These are phyloP conservation scores for Ilyonectria destructans DNA, from an alignment of 2,329 filamentous ascomycete species.

Conservation along the genomic window DNA sequence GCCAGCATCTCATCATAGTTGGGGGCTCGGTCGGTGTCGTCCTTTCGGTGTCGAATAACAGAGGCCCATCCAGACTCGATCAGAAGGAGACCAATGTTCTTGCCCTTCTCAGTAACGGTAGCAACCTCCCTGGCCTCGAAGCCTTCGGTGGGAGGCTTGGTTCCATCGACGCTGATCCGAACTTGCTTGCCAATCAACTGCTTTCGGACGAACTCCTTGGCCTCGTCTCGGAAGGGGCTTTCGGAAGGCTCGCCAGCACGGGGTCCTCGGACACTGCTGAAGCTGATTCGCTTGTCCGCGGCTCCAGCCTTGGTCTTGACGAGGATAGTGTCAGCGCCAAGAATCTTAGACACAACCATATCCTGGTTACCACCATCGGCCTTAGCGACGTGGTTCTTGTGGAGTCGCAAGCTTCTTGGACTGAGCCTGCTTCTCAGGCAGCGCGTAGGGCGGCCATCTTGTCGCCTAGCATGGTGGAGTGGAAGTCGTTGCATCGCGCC, in stretches of 20 bases:
- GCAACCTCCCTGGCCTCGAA: slow-evolving; percentile 97
- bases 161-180: slow-evolving; percentile 89
- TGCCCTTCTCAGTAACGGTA: slow-evolving; percentile 86
- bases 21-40: slow-evolving; percentile 93
- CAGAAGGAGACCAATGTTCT: slow-evolving; percentile 87
- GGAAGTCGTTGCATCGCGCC: slow-evolving; percentile 94
- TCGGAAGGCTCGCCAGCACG: slow-evolving; percentile 90
- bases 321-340: slow-evolving; percentile 91
- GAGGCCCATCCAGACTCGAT: slow-evolving; percentile 96
- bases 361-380: slow-evolving; percentile 78
- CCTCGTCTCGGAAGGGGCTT: slow-evolving; percentile 90
- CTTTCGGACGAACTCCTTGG: slow-evolving; percentile 96
- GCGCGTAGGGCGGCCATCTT: slow-evolving; percentile 90
- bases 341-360: slow-evolving; percentile 86
- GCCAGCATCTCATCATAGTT: slow-evolving; percentile 93
- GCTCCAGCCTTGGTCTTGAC: slow-evolving; percentile 87
- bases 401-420: slow-evolving; percentile 82
- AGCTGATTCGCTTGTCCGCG: slow-evolving; percentile 88
- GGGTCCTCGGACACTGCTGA: slow-evolving; percentile 96
- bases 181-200: slow-evolving; percentile 97
- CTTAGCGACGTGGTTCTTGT: slow-evolving; percentile 86
- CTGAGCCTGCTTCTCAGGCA: slow-evolving; percentile 90
- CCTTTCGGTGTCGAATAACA: slow-evolving; percentile 94
- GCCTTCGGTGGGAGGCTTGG: slow-evolving; percentile 89
- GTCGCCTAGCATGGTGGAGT: slow-evolving; percentile 90